Evolutionary conservation across 2,329 filamentous ascomycete genomes (phyloP).

Genomic region (Microcyclosporella mali): DNA sequence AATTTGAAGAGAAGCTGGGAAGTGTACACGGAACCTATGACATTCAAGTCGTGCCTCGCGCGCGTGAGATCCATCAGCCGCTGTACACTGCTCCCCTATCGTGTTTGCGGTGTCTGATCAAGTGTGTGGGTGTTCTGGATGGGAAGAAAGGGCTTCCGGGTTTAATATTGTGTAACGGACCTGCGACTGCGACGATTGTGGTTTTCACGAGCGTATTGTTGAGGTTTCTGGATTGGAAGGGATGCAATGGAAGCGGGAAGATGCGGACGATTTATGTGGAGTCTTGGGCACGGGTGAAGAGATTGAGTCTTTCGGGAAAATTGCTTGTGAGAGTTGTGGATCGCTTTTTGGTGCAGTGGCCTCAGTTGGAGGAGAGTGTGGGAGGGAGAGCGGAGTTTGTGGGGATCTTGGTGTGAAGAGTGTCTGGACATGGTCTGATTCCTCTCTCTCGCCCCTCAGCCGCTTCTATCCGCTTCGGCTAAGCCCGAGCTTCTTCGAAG

Average conservation of each 20-base stretch:
- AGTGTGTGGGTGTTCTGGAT: constrained; percentile 53
- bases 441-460: no score
- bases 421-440: no score
- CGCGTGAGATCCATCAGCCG: constrained; percentile 75
- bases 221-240: constrained; percentile 44
- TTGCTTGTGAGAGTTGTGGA: constrained; percentile 68
- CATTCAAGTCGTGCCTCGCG: constrained; percentile 65
- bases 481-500: no score
- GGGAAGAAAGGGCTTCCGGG: constrained; percentile 51
- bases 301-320: constrained; percentile 76
- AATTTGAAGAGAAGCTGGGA: constrained; percentile 52
- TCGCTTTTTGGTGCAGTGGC: constrained; percentile 77
- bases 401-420: constrained; percentile 34
- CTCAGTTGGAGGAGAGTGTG: constrained; percentile 46
- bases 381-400: constrained; percentile 39
- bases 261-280: constrained; percentile 82
- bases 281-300: constrained; percentile 80
- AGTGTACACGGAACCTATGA: constrained; percentile 46
- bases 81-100: constrained; percentile 67
- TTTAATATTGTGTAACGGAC: constrained; percentile 79
- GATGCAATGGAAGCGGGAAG: constrained; percentile 39
- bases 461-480: no score
- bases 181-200: constrained; percentile 78
- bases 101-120: constrained; percentile 58
- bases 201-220: constrained; percentile 52